Base-by-base conservation (phyloP, 495 filamentous ascomycete species). In the Podospora pseudoanserina region DNA sequence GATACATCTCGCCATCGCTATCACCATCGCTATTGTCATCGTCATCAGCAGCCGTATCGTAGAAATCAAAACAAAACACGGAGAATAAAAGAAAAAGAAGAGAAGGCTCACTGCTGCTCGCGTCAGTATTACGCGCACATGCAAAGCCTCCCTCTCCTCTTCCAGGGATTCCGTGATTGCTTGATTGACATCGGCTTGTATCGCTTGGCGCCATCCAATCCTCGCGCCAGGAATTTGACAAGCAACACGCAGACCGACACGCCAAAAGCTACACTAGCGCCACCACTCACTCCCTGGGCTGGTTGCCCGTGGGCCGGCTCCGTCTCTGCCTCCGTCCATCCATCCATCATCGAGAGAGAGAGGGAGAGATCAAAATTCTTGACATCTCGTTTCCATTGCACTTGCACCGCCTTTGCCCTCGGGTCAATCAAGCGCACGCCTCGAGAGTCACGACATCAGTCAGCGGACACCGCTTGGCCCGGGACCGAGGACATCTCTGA, bases 401-500 rank as follows among this genome's bases (percentile, higher is more conserved):
- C 7, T 9, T 39, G 34, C 34, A 13, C 39, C 9, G 39, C 39
- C 30, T 23, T 39, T 39, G 39, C 5, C 7, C 15, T 23, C 20
- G 23, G 64, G 4, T 18, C 20, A 28, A 49, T 15, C 28, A 18
- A 23, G 49, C 19, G 0, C 30, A 19, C 5, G 20, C 20, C 19
- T 23, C n/a, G 49, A 30, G 62, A 65, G 62, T 65, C 67, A 69
- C 63, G 63, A 59, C 63, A 60, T 69, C 67, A 69, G 67, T 69
- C 67, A 69, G 67, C 63, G 49, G 63, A 62, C 67, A 65, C 23
- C 9, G 23, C 55, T 20, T 58, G 55, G n/a, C 55, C 55, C 30
- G 20, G 60, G 20, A 55, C 55, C 62, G 49, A 58, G 63, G 5
- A 16, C 60, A 6, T 3, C 20, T 13, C 54, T 64, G 62, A 58